Evolutionary conservation across 179 eudicot genomes (phyloP).

Genomic region (Heliamphora pulchella): DNA sequence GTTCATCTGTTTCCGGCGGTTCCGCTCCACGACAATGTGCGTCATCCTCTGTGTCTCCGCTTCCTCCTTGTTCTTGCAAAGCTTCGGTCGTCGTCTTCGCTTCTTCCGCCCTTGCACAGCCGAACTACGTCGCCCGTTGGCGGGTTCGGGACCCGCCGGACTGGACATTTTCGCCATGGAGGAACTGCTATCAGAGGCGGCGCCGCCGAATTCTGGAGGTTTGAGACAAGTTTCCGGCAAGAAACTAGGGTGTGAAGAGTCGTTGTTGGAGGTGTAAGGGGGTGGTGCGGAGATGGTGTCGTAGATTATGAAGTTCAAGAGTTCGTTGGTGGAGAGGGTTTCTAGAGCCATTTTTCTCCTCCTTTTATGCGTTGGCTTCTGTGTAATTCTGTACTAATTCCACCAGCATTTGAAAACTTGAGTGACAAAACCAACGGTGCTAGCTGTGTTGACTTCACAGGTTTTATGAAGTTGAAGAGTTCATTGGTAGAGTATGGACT

Average conservation of each 20-base stretch:
- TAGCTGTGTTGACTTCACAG: too few species aligned
- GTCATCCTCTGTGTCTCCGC: slow-evolving; percentile 91
- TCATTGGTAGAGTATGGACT: too few species aligned
- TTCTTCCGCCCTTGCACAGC: slow-evolving; percentile 55
- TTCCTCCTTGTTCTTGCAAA: slow-evolving; percentile 81
- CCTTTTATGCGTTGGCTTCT: too few species aligned
- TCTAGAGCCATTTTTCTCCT: slow-evolving; percentile 43
- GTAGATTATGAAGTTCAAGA: slow-evolving; percentile 48
- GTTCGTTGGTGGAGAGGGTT: slow-evolving; percentile 53
- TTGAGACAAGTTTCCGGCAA: slow-evolving; percentile 3
- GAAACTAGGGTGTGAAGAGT: slow-evolving; percentile 17
- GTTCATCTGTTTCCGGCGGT: slow-evolving; percentile 89
- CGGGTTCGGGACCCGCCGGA: slow-evolving; percentile 8
- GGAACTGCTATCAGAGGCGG: background rate
- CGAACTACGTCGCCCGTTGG: slow-evolving; percentile 17
- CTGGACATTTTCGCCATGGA: background rate
- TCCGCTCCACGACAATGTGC: slow-evolving; percentile 86
- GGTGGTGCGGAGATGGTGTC: slow-evolving; percentile 41
- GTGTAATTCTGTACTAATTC: too few species aligned
- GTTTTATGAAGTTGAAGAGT: too few species aligned
- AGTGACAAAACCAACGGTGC: too few species aligned
- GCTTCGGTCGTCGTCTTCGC: slow-evolving; percentile 51
- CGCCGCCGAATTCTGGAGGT: slow-evolving; percentile 13
- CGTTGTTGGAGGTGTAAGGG: slow-evolving; percentile 16
- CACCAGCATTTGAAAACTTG: too few species aligned